Percentiles rank a stretch among this genome's conserved stretches.
phyloP scores from a whole-genome alignment of 2,329 filamentous ascomycete genomes.

The Venturia oleaginea region DNA sequence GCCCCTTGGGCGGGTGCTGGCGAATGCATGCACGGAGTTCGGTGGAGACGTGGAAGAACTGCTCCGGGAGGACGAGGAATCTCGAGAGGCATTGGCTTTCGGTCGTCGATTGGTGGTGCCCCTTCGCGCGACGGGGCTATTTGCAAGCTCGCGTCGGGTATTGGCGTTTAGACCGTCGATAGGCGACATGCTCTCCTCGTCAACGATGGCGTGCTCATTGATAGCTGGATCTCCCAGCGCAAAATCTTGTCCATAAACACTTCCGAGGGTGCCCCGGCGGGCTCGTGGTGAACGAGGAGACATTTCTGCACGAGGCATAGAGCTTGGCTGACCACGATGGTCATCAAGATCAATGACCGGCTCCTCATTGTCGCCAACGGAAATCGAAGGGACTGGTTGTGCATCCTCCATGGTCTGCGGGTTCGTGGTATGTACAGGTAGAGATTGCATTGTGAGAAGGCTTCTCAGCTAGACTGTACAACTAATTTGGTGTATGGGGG shows the following conservation, averaged over 20 bases:
- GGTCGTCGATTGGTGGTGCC: slow-evolving; percentile 36
- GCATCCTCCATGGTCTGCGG: neutral
- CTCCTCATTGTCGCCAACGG: slow-evolving; percentile 38
- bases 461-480: neutral
- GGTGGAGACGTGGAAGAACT: slow-evolving; percentile 69
- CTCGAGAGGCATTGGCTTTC: slow-evolving; percentile 46
- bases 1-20: slow-evolving; percentile 68
- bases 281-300: slow-evolving; percentile 17
- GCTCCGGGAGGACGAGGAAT: slow-evolving; percentile 13
- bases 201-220: slow-evolving; percentile 76
- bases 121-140: slow-evolving; percentile 30
- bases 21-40: slow-evolving; percentile 96
- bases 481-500: neutral
- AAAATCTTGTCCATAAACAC: slow-evolving; percentile 43
- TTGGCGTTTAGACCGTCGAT: slow-evolving; percentile 33
- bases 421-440: slow-evolving; percentile 17
- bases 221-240: slow-evolving; percentile 41
- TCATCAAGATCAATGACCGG: slow-evolving; percentile 79
- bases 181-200: slow-evolving; percentile 51
- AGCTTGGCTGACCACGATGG: slow-evolving; percentile 61
- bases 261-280: slow-evolving; percentile 66
- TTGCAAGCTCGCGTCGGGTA: slow-evolving; percentile 39
- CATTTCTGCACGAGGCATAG: slow-evolving; percentile 48
- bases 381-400: neutral
- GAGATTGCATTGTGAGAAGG: slow-evolving; percentile 8